Evolutionary conservation across 306 rosid genomes (phyloP).

Genomic region (Glycine tomentella): DNA sequence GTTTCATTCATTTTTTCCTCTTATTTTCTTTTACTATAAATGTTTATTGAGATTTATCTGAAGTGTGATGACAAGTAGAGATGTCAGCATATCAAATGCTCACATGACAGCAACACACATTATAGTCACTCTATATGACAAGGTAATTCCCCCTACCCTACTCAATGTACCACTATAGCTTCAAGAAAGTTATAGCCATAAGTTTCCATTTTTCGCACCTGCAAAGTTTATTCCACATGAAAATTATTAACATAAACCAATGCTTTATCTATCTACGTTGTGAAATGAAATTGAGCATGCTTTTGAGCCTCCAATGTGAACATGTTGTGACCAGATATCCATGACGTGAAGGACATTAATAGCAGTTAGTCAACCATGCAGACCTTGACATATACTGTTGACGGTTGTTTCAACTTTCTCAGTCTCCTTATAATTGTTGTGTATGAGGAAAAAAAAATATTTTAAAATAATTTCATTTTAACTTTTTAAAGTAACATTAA

Average conservation of each 20-base stretch:
- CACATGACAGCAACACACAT: background rate
- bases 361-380: slow-evolving; percentile 20
- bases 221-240: too few relatives aligned
- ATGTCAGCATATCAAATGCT: background rate
- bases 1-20: too few relatives aligned
- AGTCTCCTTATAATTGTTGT: too few relatives aligned
- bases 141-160: background rate
- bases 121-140: background rate
- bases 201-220: background rate
- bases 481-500: too few relatives aligned
- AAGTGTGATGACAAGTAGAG: background rate
- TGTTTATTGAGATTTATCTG: too few relatives aligned
- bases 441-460: too few relatives aligned
- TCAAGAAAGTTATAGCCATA: slow-evolving; percentile 19
- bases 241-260: too few relatives aligned
- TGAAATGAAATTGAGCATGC: too few relatives aligned
- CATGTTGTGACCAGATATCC: background rate
- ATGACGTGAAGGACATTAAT: background rate
- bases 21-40: too few relatives aligned
- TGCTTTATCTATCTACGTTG: too few relatives aligned
- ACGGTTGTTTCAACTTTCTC: background rate
- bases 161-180: background rate
- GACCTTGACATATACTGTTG: background rate
- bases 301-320: slow-evolving; percentile 1
- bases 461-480: too few relatives aligned